Evolutionary conservation across 2,329 filamentous ascomycete species (phyloP).

Genomic region (Lecanicillium sp.): DNA sequence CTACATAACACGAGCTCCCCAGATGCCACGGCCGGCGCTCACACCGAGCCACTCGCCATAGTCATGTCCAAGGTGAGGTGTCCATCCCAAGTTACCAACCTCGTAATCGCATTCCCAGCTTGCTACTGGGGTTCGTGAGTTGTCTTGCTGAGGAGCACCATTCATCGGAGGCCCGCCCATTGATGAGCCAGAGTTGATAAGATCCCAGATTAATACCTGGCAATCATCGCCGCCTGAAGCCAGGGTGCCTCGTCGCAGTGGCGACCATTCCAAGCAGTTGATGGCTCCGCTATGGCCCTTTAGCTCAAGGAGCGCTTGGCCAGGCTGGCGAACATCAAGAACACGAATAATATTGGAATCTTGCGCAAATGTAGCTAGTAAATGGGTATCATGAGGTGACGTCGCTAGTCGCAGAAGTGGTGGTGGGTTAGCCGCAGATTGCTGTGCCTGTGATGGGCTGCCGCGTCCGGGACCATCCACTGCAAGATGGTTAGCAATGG

Average conservation of each 20-base stretch:
- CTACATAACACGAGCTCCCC: conserved; percentile 54
- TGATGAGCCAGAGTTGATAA: conserved; percentile 56
- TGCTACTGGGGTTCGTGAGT: conserved; percentile 58
- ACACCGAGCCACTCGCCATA: conserved; percentile 79
- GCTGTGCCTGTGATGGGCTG: conserved; percentile 67
- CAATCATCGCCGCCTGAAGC: conserved; percentile 90
- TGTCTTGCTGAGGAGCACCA: conserved; percentile 44
- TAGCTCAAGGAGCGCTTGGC: conserved; percentile 87
- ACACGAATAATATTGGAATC: conserved; percentile 91
- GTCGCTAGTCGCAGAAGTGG: conserved; percentile 76
- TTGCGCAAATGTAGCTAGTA: conserved; percentile 93
- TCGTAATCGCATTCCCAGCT: conserved; percentile 84
- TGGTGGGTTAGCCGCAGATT: conserved; percentile 68
- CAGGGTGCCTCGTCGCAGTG: conserved; percentile 73
- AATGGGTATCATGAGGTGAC: conserved; percentile 89
- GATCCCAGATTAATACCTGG: conserved; percentile 87
- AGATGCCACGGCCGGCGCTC: conserved; percentile 70
- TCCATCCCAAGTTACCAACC: conserved; percentile 78
- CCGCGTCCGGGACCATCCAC: conserved; percentile 54
- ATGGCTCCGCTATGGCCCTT: conserved; percentile 78
- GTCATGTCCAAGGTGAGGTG: conserved; percentile 61
- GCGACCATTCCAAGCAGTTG: conserved; percentile 96
- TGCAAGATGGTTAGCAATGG: conserved; percentile 17
- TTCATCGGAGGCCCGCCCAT: conserved; percentile 33
- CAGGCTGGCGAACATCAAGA: conserved; percentile 90